Base-by-base conservation (phyloP, 106 monocot genomes). In the Apostasia ramifera region DNA sequence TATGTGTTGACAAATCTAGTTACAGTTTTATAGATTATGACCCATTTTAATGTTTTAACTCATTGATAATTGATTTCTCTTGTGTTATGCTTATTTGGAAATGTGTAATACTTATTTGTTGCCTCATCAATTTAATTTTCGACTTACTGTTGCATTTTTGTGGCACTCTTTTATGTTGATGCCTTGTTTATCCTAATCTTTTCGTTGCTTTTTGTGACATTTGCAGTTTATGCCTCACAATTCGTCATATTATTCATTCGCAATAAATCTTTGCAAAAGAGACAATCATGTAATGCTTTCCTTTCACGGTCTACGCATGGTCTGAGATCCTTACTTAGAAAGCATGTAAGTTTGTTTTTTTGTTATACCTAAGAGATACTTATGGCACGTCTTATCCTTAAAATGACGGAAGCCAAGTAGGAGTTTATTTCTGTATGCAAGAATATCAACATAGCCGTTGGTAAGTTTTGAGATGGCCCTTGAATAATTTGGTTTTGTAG, bases 301-400 rank as follows among this genome's bases (percentile, higher is more conserved):
- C 6, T 97, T 47, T 92, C 95, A 59, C 84, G 78, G 55, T 97
- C 95, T 61, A 92, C 95, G 10, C 78, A 70, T 55, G 85, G 92
- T 75, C 79, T 97, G 60, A 82, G 95, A 57, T 89, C 95, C 61
- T 73, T 87, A 61, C 79, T 97, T 7, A 82, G 72, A 69, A 85
- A 92, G 58, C 75, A 92, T 80, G 95, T 97, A 88, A 79, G 86
- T 61, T 61, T 2, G 38, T 62, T 62, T 59, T 46, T 50, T 55
- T 6, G 1, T 38, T 40, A 66, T 47, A 61, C 53, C 10, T n/a
- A 40, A 10, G 1, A 2, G 55, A n/a, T 13, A 12, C 43, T 7
- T 7, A 53, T 53, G 53, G 53, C 53, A 5, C 53, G 5, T 53
- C 11, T 4, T 3, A 44, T 3, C n/a, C 4, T 61, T 10, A 1